Percentiles rank a stretch among this genome's conserved stretches.
Evolutionary conservation across 2,329 filamentous ascomycete species (phyloP).

Genomic region (Scedosporium boydii): DNA sequence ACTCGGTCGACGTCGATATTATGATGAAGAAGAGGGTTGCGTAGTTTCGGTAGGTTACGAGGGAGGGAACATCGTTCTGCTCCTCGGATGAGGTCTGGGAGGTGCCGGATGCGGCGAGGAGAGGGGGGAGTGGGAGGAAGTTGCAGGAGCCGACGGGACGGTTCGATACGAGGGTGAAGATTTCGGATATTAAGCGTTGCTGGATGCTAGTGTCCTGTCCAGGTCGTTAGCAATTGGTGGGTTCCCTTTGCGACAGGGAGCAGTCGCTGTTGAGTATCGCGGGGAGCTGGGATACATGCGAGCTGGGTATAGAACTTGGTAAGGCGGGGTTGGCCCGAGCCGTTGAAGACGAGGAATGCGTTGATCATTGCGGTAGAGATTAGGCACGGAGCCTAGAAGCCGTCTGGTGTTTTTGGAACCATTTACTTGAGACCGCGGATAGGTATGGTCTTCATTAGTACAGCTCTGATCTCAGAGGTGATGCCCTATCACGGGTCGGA

Average conservation of each 20-base stretch:
- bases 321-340: slow-evolving; percentile 88
- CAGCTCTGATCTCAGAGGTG: not conserved
- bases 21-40: slow-evolving; percentile 98
- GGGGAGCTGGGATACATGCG: slow-evolving; percentile 33
- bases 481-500: no score
- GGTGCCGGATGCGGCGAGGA: slow-evolving; percentile 54
- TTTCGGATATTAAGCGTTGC: slow-evolving; percentile 92
- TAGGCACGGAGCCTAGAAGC: not conserved
- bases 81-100: slow-evolving; percentile 55
- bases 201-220: slow-evolving; percentile 88
- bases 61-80: slow-evolving; percentile 81
- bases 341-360: slow-evolving; percentile 97
- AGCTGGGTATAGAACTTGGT: slow-evolving; percentile 99
- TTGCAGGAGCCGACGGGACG: slow-evolving; percentile 90
- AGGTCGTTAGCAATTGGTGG: not conserved
- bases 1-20: slow-evolving; percentile 93
- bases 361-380: slow-evolving; percentile 73
- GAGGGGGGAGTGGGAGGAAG: slow-evolving; percentile 73
- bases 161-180: slow-evolving; percentile 91
- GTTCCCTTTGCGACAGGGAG: not conserved
- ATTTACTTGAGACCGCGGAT: not conserved
- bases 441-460: not conserved
- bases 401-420: not conserved
- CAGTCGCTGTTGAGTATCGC: slow-evolving; percentile 2
- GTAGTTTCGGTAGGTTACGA: slow-evolving; percentile 97